Evolutionary conservation across 306 rosid genomes (phyloP), one percentile per base, ranked within the genome.

Genomic region (Malus asiatica): DNA sequence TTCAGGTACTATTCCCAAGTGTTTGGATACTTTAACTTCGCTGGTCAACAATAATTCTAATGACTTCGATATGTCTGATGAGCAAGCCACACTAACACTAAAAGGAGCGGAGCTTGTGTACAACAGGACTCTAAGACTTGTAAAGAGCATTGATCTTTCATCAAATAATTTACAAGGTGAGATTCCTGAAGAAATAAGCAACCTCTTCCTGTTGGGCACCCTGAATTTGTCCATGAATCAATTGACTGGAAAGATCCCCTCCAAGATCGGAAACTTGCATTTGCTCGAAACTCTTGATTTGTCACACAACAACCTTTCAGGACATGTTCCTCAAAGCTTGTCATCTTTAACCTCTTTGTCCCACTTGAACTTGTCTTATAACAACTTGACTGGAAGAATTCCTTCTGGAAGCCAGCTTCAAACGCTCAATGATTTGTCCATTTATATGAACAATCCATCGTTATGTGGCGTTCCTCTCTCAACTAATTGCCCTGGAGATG

Each of bases 221-320:
- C 52, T 76, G 66, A 76, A 76, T 35, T 53, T 66, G 20, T 76
- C 79, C 0, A 32, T 32, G 29, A 76, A 76, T 76, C 57, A 33
- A 11, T 38, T 76, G 8, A 76, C n/a, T 8, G 29, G 79, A 3
- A 76, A 53, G 3, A 76, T 76, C 13, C 73, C 66, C 1, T 8
- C 40, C 0, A 76, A 8, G 40, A 66, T 76, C 8, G 38, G 42
- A 33, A 27, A 30, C 16, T 1, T 66, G 38, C 18, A 4, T 30
- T 0, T 1, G 8, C 15, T 76, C 4, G 55, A 76, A 52, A 66
- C 40, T 57, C 64, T 52, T 32, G 66, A 52, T 30, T 4, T 67
- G 11, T 67, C 33, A 2, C 8, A 44, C 9, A 52, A 76, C 40
- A 23, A 35, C 12, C 64, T 76, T 68, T 76, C 66, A 3, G 73